Conservation (phyloP, 2,329 filamentous ascomycete species). For the Macrophomina pseudophaseolina region DNA sequence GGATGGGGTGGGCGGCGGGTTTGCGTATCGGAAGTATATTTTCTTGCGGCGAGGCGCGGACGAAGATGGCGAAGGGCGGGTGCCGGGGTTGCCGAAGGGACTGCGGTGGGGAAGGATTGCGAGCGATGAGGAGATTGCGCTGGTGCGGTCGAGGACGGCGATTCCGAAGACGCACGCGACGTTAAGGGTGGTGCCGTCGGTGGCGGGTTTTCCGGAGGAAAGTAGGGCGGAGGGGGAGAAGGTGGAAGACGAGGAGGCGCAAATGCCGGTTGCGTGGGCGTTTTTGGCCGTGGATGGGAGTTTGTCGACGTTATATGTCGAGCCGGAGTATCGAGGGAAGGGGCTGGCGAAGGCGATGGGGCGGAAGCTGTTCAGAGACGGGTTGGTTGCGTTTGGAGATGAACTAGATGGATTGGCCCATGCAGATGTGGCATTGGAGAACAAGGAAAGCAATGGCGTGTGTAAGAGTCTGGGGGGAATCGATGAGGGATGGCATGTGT, state of each 20-base stretch:
- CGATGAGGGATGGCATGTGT: slow-evolving; percentile 58
- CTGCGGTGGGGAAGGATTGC: slow-evolving; percentile 62
- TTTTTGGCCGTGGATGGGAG: slow-evolving; percentile 68
- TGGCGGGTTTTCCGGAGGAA: slow-evolving; percentile 43
- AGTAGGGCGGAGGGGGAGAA: slow-evolving; percentile 28
- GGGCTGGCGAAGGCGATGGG: slow-evolving; percentile 69
- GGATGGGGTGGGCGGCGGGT: slow-evolving; percentile 39
- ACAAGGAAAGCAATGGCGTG: slow-evolving; percentile 65
- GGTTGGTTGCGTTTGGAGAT: slow-evolving; percentile 31
- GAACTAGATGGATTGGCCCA: slow-evolving; percentile 8
- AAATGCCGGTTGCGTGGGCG: slow-evolving; percentile 65
- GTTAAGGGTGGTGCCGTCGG: slow-evolving; percentile 45
- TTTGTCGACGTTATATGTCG: slow-evolving; percentile 66
- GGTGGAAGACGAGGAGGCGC: background rate
- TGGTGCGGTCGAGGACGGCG: slow-evolving; percentile 59
- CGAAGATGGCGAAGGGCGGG: slow-evolving; percentile 34
- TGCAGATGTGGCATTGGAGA: slow-evolving; percentile 68
- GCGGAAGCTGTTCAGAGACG: slow-evolving; percentile 61
- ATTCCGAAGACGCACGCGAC: slow-evolving; percentile 62
- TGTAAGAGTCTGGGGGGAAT: slow-evolving; percentile 66
- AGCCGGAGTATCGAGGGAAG: slow-evolving; percentile 62
- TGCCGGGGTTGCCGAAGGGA: slow-evolving; percentile 56
- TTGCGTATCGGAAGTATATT: slow-evolving; percentile 61
- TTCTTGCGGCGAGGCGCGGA: slow-evolving; percentile 42
- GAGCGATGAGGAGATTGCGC: slow-evolving; percentile 56